Evolutionary conservation across 176 grass and related monocot genomes (phyloP), one percentile per base, ranked within the genome.

Genomic region (Raddia guianensis): DNA sequence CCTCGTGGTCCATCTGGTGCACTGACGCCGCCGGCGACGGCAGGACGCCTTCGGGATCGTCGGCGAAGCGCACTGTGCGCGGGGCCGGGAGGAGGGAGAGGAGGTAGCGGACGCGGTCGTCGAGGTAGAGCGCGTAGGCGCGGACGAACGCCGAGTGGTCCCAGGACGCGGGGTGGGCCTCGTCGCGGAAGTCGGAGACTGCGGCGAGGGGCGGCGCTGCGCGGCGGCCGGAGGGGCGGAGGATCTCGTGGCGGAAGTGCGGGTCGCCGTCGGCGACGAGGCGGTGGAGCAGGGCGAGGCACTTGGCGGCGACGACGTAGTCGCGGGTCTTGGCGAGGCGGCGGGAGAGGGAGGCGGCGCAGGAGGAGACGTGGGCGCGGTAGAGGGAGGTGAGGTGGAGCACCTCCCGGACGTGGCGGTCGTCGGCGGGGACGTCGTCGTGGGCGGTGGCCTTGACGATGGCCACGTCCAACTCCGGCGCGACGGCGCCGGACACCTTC

Each of bases 221-320:
- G 56, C 82, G 76, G 1, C 89, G 47, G 2, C 74, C 77, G 0
- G 64, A 15, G 7, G 63, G 91, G 54, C 91, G 89, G 12, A 87
- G 32, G 15, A 94, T 55, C 57, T 97, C 91, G 56, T 68, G 77
- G 40, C 75, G 90, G 86, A 94, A 92, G 53, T 72, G 63, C 32
- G 68, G 83, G 74, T 76, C 82, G 0, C 84, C 91, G 0, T 92
- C 83, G 11, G 21, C n/a, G 68, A 89, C 40, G 74, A 98, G 92
- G 34, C 92, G 87, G 78, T 98, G 92, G 20, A 93, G 33, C 10
- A 98, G 92, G 1, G 86, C 34, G 21, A 98, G 83, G 46, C 86
- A 80, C 74, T 98, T 98, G 74, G 91, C 75, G 62, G 92, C 90
- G 76, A 94, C 95, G 46, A 98, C 83, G 85, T 89, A 93, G 66